Base-by-base conservation (phyloP, 345 rosid genomes). In the Balakata baccata region DNA sequence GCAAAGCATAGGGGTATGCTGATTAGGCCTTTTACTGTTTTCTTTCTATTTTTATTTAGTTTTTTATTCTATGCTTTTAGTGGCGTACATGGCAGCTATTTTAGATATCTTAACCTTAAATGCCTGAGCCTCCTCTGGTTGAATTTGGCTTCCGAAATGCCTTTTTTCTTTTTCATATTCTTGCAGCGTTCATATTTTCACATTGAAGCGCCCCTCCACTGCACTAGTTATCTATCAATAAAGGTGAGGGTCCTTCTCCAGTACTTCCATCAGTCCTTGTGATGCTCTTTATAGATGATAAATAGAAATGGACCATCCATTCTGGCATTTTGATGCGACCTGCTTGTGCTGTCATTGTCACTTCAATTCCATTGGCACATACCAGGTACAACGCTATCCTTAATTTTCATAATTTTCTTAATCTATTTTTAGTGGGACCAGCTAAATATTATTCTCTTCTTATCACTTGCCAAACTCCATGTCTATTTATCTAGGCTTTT, bases 271-370 rank as follows among this genome's bases (percentile, higher is more conserved):
- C 72, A 22, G 86, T 81, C 78, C 71, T 70, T 76, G 39, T 34
- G 75, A 74, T 69, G 67, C 69, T 41, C 69, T 70, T 64, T 29
- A 46, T 59, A 45, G 63, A 50, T 37, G 77, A 37, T 64, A 67
- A 79, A 72, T 54, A 57, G 51, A 68, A 79, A 76, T 37, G 80
- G 81, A 71, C 74, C 78, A 69, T 69, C 76, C 54, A 39, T n/a
- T 76, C 78, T 81, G 75, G 84, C 86, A 75, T 79, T 69, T 47
- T 63, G 60, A 58, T 73, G 72, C 81, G 79, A 61, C 82, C 77
- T 81, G 68, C 77, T 73, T 70, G 76, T 81, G 84, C 77, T 76
- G 79, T 84, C 83, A 60, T 47, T 64, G 81, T 79, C 88, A 79
- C 78, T 76, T 85, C 87, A 82, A 81, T 81, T 75, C 81, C 77